Evolutionary conservation across 139 green algal genomes (phyloP).

Genomic region (Chlorella ohadii): DNA sequence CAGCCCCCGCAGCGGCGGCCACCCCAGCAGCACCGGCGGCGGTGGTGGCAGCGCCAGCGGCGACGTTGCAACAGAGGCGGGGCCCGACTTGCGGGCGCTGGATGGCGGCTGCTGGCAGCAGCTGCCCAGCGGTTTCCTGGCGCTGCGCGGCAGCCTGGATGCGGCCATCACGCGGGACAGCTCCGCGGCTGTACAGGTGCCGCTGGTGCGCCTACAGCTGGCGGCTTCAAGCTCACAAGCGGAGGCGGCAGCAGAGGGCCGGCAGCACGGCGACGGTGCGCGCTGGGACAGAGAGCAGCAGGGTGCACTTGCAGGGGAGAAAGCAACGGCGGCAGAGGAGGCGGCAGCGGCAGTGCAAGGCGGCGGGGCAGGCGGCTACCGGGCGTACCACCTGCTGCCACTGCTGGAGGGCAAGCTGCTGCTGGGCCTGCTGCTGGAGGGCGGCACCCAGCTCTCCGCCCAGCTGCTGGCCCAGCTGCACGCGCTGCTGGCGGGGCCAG

Average conservation of each 20-base stretch:
- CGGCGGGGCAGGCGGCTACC: background rate
- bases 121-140: slow-evolving; percentile 45
- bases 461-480: slow-evolving; percentile 15
- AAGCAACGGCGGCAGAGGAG: background rate
- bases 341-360: background rate
- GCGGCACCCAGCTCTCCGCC: background rate
- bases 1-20: background rate
- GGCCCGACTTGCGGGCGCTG: slow-evolving; percentile 3
- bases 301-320: background rate
- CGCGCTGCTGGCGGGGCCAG: background rate
- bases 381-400: slow-evolving; percentile 22
- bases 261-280: too few relatives aligned
- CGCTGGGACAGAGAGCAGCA: background rate
- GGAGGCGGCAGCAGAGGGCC: background rate
- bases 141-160: slow-evolving; percentile 13
- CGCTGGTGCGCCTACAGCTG: slow-evolving; percentile 19
- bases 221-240: background rate
- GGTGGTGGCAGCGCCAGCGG: background rate
- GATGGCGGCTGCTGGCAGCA: slow-evolving; percentile 32
- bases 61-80: background rate
- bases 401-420: slow-evolving; percentile 32
- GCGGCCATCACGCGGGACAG: background rate
- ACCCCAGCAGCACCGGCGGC: background rate
- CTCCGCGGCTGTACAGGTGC: background rate
- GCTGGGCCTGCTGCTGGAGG: slow-evolving; percentile 16